Base-by-base conservation (phyloP, 352 stramenopile genomes). In the Pythium dissimile region DNA sequence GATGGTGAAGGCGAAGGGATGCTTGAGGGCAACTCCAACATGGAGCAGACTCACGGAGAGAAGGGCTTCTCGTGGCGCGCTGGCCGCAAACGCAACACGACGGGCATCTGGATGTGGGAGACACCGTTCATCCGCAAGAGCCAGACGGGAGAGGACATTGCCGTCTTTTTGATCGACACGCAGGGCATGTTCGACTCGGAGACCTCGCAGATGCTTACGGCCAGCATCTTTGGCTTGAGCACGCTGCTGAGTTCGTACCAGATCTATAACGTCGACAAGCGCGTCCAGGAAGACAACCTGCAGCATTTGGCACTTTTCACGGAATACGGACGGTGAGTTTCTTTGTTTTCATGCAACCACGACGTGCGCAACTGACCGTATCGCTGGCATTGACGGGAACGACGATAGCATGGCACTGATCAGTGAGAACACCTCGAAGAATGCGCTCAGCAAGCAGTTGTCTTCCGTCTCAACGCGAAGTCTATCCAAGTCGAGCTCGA, bases 151-250 rank as follows among this genome's bases (percentile, higher is more conserved):
- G 85, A 95, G 62, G 80, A 91, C 46, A 87, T 99, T 39, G 96
- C 96, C 1, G 86, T 99, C 16, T 87, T 99, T 24, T 51, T 99
- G 9, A 97, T 99, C 43, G 97, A 99, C 73, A 99, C 97, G 10
- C 97, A 99, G 73, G 97, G 97, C 38, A 99, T 99, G 94, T 99
- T 99, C 75, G 97, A 99, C 66, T 97, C 97, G 46, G 95, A 99
- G 73, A 99, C 97, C 28, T 98, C 94, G 46, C 97, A 99, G 84
- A 96, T 96, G 67, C 85, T 99, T 43, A 99, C 97, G 21, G 93
- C 96, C 4, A 98, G 88, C 61, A 99, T 99, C 72, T 99, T 99
- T 76, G 97, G 97, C 5, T 72, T 99, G 1, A 98, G 84, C 54
- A 99, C 97, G 32, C 66, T 99, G 35, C 71, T 99, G 34, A 96